phyloP scores from a whole-genome alignment of 2,329 filamentous ascomycete species.

The Ascochyta fabae region DNA sequence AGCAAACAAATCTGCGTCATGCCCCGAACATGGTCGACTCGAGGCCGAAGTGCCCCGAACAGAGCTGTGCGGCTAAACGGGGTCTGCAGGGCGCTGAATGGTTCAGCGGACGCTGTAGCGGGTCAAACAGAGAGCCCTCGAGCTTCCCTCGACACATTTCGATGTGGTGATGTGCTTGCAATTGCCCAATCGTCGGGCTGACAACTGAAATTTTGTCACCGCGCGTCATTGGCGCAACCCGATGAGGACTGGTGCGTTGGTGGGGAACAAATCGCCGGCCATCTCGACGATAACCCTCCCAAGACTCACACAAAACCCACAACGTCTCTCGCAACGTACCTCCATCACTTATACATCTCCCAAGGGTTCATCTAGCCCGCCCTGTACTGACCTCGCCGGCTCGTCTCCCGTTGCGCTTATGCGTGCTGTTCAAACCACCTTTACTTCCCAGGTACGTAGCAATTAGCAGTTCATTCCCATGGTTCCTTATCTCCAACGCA shows the following conservation, averaged over 20 bases:
- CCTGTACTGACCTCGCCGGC: constrained; percentile 35
- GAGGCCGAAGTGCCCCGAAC: constrained; percentile 16
- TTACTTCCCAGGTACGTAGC: constrained; percentile 60
- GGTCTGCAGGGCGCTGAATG: constrained; percentile 14
- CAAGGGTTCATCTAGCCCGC: constrained; percentile 34
- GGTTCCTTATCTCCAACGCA: constrained; percentile 40
- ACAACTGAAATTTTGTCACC: constrained; percentile 21
- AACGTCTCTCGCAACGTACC: constrained; percentile 5
- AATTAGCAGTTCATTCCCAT: constrained; percentile 4
- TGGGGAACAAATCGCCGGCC: constrained; percentile 15
- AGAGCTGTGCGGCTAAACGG: constrained; percentile 4
- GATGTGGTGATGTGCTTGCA: constrained; percentile 7
- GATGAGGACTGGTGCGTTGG: constrained; percentile 1
- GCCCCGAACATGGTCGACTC: constrained; percentile 1
- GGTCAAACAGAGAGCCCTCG: constrained; percentile 11
- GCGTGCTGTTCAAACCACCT: constrained; percentile 59
- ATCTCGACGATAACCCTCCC: constrained; percentile 20
- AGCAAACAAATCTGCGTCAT: constrained; percentile 17
- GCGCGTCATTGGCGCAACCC: constrained; percentile 22
- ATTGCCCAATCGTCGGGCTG: constrained; percentile 24
- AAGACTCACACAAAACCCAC: constrained; percentile 26
- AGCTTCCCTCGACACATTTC: constrained; percentile 15
- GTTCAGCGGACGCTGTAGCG: constrained; percentile 14
- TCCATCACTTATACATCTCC: constrained; percentile 19
- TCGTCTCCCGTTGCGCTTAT: constrained; percentile 49